Percentiles rank a stretch among this genome's conserved stretches.
phyloP scores from a whole-genome alignment of 2,329 filamentous ascomycete genomes.

The Exophiala sp. region DNA sequence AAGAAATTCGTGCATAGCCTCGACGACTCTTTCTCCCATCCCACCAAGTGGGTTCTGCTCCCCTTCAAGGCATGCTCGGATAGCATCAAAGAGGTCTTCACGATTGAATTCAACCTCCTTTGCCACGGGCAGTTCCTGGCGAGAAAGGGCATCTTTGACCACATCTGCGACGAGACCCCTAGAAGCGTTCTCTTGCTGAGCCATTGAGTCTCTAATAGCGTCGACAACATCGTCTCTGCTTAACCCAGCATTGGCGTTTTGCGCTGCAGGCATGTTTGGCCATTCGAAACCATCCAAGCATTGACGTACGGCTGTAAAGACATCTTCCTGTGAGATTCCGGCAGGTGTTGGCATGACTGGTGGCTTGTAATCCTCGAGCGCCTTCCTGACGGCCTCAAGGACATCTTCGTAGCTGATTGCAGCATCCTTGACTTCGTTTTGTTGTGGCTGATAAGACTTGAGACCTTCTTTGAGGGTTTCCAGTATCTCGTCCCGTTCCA shows the following conservation, averaged over 20 bases:
- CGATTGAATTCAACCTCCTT: conserved; percentile 60
- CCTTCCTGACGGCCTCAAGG: conserved; percentile 78
- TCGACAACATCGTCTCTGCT: conserved; percentile 55
- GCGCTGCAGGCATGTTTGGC: conserved; percentile 38
- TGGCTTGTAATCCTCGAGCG: conserved; percentile 74
- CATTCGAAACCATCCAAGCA: conserved; percentile 83
- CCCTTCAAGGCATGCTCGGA: conserved; percentile 55
- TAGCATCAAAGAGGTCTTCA: conserved; percentile 56
- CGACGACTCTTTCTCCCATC: conserved; percentile 58
- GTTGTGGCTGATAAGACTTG: conserved; percentile 61
- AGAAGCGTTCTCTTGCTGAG: conserved; percentile 35
- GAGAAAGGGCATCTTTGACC: conserved; percentile 57
- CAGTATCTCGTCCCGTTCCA: conserved; percentile 87
- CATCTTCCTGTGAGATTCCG: conserved; percentile 72
- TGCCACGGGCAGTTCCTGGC: conserved; percentile 38
- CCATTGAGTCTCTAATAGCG: conserved; percentile 59
- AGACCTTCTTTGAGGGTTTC: conserved; percentile 83
- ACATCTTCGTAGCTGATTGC: conserved; percentile 79
- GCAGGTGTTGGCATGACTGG: conserved; percentile 64
- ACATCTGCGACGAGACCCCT: conserved; percentile 51
- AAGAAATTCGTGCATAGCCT: conserved; percentile 57
- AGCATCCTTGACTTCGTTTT: conserved; percentile 39
- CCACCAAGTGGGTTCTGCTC: conserved; percentile 50
- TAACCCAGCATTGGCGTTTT: conserved; percentile 41
- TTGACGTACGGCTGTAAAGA: conserved; percentile 78